phyloP scores from a whole-genome alignment of 2,329 filamentous ascomycete genomes.

The Colletotrichum sp. region DNA sequence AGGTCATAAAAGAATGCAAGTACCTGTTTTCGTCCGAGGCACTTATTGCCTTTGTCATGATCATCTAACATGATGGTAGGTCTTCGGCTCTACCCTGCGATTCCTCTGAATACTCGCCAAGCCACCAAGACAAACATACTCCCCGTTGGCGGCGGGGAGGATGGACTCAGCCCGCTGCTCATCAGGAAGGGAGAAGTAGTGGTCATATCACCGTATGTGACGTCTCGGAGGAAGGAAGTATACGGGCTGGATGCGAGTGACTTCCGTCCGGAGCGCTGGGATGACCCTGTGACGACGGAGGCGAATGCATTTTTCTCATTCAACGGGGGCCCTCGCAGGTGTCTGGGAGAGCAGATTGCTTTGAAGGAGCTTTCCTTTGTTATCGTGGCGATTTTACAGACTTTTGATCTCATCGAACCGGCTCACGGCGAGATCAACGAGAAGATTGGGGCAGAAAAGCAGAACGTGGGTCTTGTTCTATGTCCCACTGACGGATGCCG shows the following conservation, averaged over 20 bases:
- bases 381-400: not conserved
- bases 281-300: not conserved
- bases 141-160: not conserved
- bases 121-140: not conserved
- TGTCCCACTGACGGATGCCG: not conserved
- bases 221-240: not conserved
- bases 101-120: not conserved
- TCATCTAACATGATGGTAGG: not conserved
- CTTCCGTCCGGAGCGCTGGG: not conserved
- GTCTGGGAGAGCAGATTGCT: no score
- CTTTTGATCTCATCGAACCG: not conserved
- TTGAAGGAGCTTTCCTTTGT: not conserved
- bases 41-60: no score
- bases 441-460: not conserved
- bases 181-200: not conserved
- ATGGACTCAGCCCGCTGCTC: accelerated
- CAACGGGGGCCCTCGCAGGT: no score
- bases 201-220: not conserved
- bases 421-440: not conserved
- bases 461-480: not conserved
- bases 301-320: not conserved
- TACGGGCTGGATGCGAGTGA: not conserved
- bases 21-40: no score
- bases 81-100: not conserved
- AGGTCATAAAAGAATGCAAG: no score